These are phyloP conservation scores for Catharanthus roseus DNA, from an alignment of 257 asterid species.

Conservation along the genomic window DNA sequence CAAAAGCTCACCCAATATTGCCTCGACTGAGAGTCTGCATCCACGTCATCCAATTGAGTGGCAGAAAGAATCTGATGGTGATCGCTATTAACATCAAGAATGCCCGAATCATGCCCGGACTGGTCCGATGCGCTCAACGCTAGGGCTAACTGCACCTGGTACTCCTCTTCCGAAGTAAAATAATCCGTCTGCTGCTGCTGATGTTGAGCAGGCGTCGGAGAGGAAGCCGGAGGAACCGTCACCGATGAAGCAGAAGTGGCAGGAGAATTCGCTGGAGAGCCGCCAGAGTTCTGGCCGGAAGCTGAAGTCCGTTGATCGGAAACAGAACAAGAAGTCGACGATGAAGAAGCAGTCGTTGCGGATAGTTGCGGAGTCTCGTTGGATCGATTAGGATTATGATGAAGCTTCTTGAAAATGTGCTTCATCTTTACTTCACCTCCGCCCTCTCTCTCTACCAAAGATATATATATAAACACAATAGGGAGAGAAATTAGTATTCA, in stretches of 20 bases:
- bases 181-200: slow-evolving; percentile 60
- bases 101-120: slow-evolving; percentile 43
- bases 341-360: slow-evolving; percentile 19
- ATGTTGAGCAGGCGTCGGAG: slow-evolving; percentile 17
- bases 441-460: slow-evolving; percentile 15
- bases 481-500: not conserved
- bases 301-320: slow-evolving; percentile 35
- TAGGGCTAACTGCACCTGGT: slow-evolving; percentile 85
- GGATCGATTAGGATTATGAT: slow-evolving; percentile 89
- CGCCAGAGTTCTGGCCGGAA: not conserved
- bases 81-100: slow-evolving; percentile 33
- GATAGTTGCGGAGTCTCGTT: slow-evolving; percentile 47
- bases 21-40: slow-evolving; percentile 81
- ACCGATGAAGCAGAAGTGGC: slow-evolving; percentile 19
- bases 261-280: slow-evolving; percentile 14
- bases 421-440: slow-evolving; percentile 51
- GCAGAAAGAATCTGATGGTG: slow-evolving; percentile 29
- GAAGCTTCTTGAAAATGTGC: slow-evolving; percentile 95
- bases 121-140: slow-evolving; percentile 85
- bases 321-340: slow-evolving; percentile 34
- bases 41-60: slow-evolving; percentile 40
- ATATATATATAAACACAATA: not conserved
- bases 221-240: slow-evolving; percentile 15
- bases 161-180: slow-evolving; percentile 88
- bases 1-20: slow-evolving; percentile 79